Conservation (phyloP, 2,329 filamentous ascomycete species). For the Monosporascus sp. region DNA sequence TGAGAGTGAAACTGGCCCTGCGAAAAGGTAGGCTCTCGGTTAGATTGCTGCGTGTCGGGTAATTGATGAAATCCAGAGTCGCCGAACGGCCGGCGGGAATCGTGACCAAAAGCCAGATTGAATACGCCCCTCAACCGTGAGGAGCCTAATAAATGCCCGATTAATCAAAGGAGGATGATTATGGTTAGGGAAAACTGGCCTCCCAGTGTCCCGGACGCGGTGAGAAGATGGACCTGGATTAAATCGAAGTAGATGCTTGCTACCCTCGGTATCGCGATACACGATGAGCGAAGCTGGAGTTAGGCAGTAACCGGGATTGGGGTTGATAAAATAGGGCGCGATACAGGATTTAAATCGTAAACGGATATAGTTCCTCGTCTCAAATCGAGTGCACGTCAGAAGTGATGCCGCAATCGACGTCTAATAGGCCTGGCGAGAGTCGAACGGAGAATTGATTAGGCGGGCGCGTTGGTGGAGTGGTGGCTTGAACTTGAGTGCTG, state of each 20-base stretch:
- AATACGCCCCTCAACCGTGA: not conserved
- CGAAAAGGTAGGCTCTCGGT: constrained; percentile 1
- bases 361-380: too few species aligned
- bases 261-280: too few species aligned
- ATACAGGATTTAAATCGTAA: too few species aligned
- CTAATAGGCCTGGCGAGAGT: too few species aligned
- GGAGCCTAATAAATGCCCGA: not conserved
- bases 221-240: not conserved
- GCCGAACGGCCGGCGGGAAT: not conserved
- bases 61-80: not conserved
- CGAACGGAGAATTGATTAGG: too few species aligned
- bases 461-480: not conserved
- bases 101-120: constrained; percentile 1
- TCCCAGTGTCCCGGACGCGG: not conserved
- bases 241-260: too few species aligned
- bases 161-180: not conserved
- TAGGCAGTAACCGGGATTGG: too few species aligned
- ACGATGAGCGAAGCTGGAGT: too few species aligned
- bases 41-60: constrained; percentile 7
- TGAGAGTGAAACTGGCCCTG: constrained; percentile 1
- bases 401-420: too few species aligned
- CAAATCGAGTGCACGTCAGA: too few species aligned
- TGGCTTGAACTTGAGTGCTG: constrained; percentile 18
- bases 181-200: not conserved
- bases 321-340: too few species aligned